Base-by-base conservation (phyloP, 495 filamentous ascomycete species). In the Aspergillus bridgeri region DNA sequence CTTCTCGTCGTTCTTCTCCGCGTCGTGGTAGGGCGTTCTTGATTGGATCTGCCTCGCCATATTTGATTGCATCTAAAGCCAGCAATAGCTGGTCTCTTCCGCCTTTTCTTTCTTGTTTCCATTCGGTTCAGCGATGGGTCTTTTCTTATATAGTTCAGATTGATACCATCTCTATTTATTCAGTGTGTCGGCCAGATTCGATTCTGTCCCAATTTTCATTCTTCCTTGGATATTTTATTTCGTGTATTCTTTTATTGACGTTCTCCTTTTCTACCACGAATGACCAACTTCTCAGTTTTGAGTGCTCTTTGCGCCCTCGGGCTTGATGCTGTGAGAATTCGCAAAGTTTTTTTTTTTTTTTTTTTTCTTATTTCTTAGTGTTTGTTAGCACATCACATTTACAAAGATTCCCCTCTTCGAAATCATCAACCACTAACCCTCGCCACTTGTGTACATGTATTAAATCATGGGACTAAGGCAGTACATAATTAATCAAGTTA, bases 131-230 rank as follows among this genome's bases (percentile, higher is more conserved):
- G 55, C 55, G 57, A 62, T 42, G 54, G 57, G 22, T 49, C 45
- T 17, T 57, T 61, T 58, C 23, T 52, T 62, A 58, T 64, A 64
- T 62, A 55, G 59, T 67, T 62, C 71, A 68, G 69, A 65, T 67
- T 73, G 73, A 76, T 75, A 75, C 73, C 71, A 73, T 63, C 69
- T 69, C 61, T 61, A 63, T 62, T 51, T 70, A 54, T 55, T 55
- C 19, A 24, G 59, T 52, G 58, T 50, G 44, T 58, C 29, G 44
- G 51, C n/a, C 48, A n/a, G 21, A 51, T 27, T n/a, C 15, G n/a
- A 21, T 23, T 20, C 13, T 47, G 45, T 38, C 29, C 33, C 33
- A 38, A 47, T 58, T 42, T 48, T 48, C 23, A 54, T 48, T 42
- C 48, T 68, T 52, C 61, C 61, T 53, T 59, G 56, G 59, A 62